Evolutionary conservation across 139 green algal species (phyloP).

Genomic region (Chloropicon primus): DNA sequence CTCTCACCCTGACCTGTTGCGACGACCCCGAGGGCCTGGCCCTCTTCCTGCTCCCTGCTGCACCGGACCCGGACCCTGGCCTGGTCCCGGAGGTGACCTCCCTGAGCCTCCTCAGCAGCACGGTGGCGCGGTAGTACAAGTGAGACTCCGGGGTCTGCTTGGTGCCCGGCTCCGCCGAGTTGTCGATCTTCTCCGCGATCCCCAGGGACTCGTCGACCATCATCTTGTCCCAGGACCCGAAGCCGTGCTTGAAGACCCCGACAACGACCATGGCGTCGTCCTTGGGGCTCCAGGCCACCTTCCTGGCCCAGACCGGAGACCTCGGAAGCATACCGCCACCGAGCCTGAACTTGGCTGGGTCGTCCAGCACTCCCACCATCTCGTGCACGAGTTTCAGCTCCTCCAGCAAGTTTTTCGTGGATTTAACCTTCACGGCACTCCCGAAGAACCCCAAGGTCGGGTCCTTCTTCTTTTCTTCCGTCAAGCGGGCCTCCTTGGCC

Average conservation of each 20-base stretch:
- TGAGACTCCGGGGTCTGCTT: conserved; percentile 45
- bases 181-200: conserved; percentile 53
- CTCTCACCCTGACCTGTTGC: too few species aligned
- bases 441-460: not conserved
- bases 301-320: conserved; percentile 40
- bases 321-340: conserved; percentile 21
- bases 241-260: conserved; percentile 52
- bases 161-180: conserved; percentile 5
- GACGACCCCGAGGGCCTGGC: too few species aligned
- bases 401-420: not conserved
- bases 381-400: conserved; percentile 11
- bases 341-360: conserved; percentile 30
- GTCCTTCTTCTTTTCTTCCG: conserved; percentile 21
- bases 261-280: conserved; percentile 76
- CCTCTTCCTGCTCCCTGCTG: too few species aligned
- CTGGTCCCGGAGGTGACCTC: not conserved
- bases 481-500: not conserved
- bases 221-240: conserved; percentile 69
- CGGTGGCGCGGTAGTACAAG: conserved; percentile 66
- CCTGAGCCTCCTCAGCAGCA: conserved; percentile 58
- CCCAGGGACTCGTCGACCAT: conserved; percentile 43
- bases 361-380: conserved; percentile 14
- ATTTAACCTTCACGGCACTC: not conserved
- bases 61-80: too few species aligned
- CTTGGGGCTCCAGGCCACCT: conserved; percentile 37